phyloP scores from a whole-genome alignment of 75 land plant species.

The Chamaecyparis obtusa region DNA sequence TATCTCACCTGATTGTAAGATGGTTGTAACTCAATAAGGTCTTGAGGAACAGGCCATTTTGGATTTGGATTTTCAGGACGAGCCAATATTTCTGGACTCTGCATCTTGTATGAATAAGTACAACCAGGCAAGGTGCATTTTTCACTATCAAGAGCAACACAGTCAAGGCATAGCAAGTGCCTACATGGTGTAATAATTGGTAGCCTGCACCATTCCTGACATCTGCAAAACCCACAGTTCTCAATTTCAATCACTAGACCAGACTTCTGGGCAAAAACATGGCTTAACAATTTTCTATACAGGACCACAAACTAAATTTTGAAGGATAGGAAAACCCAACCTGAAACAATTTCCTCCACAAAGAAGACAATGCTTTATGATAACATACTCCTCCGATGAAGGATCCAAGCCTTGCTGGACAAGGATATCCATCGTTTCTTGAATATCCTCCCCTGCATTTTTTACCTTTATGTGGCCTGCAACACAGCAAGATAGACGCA shows the following conservation, averaged over 20 bases:
- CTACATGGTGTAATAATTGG: conserved; percentile 92
- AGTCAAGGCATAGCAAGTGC: conserved; percentile 90
- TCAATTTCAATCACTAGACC: not conserved
- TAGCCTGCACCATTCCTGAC: conserved; percentile 91
- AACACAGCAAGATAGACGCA: conserved; percentile 91
- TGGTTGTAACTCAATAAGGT: conserved; percentile 95
- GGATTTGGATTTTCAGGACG: conserved; percentile 98
- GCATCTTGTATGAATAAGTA: conserved; percentile 84
- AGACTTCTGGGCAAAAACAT: not conserved
- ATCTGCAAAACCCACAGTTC: conserved; percentile 41
- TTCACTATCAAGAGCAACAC: conserved; percentile 90
- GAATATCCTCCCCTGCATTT: conserved; percentile 86
- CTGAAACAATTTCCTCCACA: conserved; percentile 79
- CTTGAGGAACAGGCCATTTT: conserved; percentile 97
- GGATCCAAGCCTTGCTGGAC: conserved; percentile 75
- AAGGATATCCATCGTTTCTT: conserved; percentile 90
- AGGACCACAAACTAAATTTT: conserved; percentile 1
- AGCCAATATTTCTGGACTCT: conserved; percentile 76
- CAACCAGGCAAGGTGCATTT: conserved; percentile 82
- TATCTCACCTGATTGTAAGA: conserved; percentile 79
- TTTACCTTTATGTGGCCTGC: conserved; percentile 94
- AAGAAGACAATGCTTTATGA: conserved; percentile 57
- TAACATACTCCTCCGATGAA: conserved; percentile 59
- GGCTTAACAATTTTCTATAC: not conserved
- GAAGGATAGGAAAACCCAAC: conserved; percentile 25